Evolutionary conservation across 2,329 filamentous ascomycete genomes (phyloP), one percentile per base, ranked within the genome.

Genomic region (Cytospora piceicola): DNA sequence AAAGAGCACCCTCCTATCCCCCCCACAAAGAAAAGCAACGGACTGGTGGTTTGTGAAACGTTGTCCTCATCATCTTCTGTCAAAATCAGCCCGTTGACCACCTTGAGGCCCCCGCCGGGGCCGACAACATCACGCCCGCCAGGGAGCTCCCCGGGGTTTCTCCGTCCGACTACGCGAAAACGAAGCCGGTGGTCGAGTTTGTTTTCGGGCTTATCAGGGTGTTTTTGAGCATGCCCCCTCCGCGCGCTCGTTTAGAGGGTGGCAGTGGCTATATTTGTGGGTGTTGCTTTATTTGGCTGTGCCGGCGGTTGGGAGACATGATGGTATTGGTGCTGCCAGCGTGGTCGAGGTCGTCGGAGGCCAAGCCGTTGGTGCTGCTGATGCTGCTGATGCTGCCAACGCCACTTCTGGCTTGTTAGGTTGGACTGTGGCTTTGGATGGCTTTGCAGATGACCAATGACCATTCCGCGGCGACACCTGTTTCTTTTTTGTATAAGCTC

Each of bases 211-310:
- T 63, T 32, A 4, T 62, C 14, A 63, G 63, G 12, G n/a, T 64
- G 42, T 53, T 71, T 30, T 29, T 69, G 51, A 67, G 64, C 53
- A 56, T 71, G 24, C 65, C 65, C 63, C 29, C 49, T 69, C n/a
- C 60, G 64, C 54, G 55, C 67, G 14, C 22, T 71, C 39, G 62
- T 70, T 22, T 64, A 59, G 29, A 63, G 68, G 65, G 63, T 65
- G 20, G 65, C 58, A 51, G 58, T 70, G 63, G 65, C 63, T 32
- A 24, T 66, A 4, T 60, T 68, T 17, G 53, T 69, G 46, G 46
- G 42, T 70, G 15, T 24, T 68, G 22, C 56, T 67, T 15, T 68
- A 67, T 27, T 49, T 70, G 8, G 39, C 66, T 17, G 34, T 52
- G 29, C 57, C 67, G 17, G 51, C 36, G 14, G n/a, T 39, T 30